Evolutionary conservation across 768 basidiomycete genomes (phyloP).

Genomic region (Daedaleopsis sinensis): DNA sequence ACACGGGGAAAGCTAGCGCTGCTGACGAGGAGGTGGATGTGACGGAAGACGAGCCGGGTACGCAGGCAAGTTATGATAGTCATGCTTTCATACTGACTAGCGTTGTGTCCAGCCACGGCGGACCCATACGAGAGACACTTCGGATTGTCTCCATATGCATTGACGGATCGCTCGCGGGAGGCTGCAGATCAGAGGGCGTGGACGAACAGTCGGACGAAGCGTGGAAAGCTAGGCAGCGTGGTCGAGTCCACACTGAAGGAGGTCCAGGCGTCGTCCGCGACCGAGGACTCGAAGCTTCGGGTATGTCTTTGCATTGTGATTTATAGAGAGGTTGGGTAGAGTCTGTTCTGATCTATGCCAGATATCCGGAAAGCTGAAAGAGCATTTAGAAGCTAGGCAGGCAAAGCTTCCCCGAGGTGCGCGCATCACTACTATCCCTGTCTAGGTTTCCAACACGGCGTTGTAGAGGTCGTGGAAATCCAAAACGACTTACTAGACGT

Average conservation of each 20-base stretch:
- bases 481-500: conserved; percentile 72
- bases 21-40: conserved; percentile 12
- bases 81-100: too few relatives aligned
- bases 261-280: conserved; percentile 22
- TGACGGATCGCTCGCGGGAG: conserved; percentile 52
- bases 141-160: conserved; percentile 54
- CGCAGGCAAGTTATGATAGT: too few relatives aligned
- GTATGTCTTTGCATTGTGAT: neutral
- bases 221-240: conserved; percentile 61
- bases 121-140: conserved; percentile 78
- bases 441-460: too few relatives aligned
- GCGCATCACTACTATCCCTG: neutral
- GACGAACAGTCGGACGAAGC: conserved; percentile 49
- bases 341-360: conserved; percentile 26
- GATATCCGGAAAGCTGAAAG: conserved; percentile 60
- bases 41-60: conserved; percentile 22
- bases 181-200: conserved; percentile 61
- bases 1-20: neutral
- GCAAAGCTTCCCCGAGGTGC: conserved; percentile 56
- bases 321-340: neutral
- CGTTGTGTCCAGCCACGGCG: neutral
- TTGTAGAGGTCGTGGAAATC: conserved; percentile 40
- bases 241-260: conserved; percentile 53
- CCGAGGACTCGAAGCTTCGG: conserved; percentile 4
- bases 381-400: conserved; percentile 57